Evolutionary conservation across 192 early-diverging fungal genomes (phyloP), one percentile per base, ranked within the genome.

Genomic region (Mortierella antarctica): DNA sequence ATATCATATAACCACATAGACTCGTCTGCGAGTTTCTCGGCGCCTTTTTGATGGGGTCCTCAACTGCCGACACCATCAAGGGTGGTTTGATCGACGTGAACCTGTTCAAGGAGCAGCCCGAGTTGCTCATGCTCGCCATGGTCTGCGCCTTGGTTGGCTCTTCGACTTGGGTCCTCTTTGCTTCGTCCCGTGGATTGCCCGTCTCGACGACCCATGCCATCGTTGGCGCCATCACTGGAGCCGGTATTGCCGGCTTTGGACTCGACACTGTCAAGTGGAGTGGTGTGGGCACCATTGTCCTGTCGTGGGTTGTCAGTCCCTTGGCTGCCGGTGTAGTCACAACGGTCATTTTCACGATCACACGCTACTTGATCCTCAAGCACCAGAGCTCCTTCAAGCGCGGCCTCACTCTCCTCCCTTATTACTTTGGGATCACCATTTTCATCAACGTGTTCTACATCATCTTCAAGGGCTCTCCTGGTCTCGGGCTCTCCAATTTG

Each of bases 151-250:
- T 96, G 9, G 71, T 91, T 63, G 93, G 91, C 46, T 93, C 94
- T 14, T 89, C 95, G 5, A 68, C 73, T 6, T 96, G 95, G 95
- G 92, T 96, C 41, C 82, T 95, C 23, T 79, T 87, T 69, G 93
- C 94, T 17, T 89, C 92, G 45, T 88, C 83, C 54, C 72, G 83
- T 17, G 95, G 95, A 9, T 82, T 85, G 62, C 93, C 95, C 12
- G 94, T 96, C 40, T 92, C 90, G 56, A 94, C 94, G 20, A 95
- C 95, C 12, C 94, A 96, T 74, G 83, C 91, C 48, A 93, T 96
- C 73, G 92, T 96, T 48, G 95, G 94, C 66, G 95, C 90, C 44
- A 85, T 96, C 62, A 84, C 88, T 45, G 94, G 94, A 67, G 86
- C 92, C 18, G 94, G 94, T 66, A 90, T 96, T 59, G 85, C 93